Evolutionary conservation across 495 filamentous ascomycete species (phyloP).

Genomic region (Cercophora scortea): DNA sequence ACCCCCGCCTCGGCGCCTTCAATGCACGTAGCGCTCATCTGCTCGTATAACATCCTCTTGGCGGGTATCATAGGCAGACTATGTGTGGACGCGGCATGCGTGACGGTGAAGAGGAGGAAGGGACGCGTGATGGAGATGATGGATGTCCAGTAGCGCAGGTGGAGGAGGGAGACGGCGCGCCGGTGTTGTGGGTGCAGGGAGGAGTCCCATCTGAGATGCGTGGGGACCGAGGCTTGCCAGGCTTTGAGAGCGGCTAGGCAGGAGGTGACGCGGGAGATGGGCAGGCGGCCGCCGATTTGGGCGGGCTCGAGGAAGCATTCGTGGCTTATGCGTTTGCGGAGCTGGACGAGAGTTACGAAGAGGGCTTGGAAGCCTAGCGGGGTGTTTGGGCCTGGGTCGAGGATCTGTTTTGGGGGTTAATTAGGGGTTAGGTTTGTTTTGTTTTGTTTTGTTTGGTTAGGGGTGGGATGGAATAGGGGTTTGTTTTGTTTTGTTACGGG

Average conservation of each 20-base stretch:
- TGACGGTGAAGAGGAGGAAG: neutral
- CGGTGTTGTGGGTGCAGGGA: conserved; percentile 3
- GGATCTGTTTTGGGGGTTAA: neutral
- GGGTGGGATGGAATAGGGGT: too few relatives aligned
- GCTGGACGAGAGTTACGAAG: neutral
- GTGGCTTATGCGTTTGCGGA: neutral
- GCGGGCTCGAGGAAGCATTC: conserved; percentile 1
- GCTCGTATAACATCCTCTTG: neutral
- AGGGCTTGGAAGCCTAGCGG: conserved; percentile 1
- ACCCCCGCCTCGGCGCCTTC: neutral
- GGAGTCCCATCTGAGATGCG: neutral
- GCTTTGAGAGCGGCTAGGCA: neutral
- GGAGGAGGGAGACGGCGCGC: neutral
- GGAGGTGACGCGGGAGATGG: neutral
- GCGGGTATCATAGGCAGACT: neutral
- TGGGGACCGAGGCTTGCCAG: neutral
- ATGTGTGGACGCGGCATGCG: neutral
- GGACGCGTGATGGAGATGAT: neutral
- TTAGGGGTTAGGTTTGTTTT: neutral
- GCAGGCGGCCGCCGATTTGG: neutral
- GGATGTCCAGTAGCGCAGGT: neutral
- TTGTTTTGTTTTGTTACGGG: neutral
- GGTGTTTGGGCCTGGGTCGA: conserved; percentile 1
- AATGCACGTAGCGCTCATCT: neutral
- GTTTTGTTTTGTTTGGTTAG: neutral